Evolutionary conservation across 306 rosid species (phyloP).

Genomic region (Prunus persica): DNA sequence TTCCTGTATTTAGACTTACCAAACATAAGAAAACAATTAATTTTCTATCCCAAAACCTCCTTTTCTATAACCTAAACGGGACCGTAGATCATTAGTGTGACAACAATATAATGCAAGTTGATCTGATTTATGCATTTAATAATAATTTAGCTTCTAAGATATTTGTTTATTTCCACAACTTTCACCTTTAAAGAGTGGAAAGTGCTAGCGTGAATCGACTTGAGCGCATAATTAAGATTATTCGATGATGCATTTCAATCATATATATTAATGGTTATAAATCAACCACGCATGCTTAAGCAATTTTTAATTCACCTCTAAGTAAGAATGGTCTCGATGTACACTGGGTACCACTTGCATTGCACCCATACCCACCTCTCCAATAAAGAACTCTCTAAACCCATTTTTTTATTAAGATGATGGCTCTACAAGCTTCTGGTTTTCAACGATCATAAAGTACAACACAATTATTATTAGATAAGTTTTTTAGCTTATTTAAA

Average conservation of each 20-base stretch:
- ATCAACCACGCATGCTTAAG: no score
- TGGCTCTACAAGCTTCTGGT: background rate
- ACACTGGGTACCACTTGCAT: background rate
- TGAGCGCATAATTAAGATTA: no score
- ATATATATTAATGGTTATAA: no score
- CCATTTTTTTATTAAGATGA: background rate
- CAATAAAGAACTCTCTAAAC: background rate
- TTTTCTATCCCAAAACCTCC: rapidly evolving
- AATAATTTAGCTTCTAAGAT: background rate
- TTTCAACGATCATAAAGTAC: background rate
- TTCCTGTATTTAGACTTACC: rapidly evolving
- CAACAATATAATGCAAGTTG: background rate
- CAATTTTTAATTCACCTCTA: background rate
- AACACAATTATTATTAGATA: background rate
- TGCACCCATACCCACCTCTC: background rate
- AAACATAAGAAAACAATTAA: no score
- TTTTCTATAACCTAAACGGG: no score
- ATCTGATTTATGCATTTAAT: background rate
- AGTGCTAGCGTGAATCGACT: no score
- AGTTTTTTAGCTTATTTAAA: background rate
- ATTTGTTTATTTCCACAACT: background rate
- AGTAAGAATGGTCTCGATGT: background rate
- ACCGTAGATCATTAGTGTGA: background rate
- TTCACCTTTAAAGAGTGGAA: background rate
- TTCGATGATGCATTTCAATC: no score